Evolutionary conservation across 108 stramenopile species (phyloP).

Genomic region (Fistulifera pelliculosa): DNA sequence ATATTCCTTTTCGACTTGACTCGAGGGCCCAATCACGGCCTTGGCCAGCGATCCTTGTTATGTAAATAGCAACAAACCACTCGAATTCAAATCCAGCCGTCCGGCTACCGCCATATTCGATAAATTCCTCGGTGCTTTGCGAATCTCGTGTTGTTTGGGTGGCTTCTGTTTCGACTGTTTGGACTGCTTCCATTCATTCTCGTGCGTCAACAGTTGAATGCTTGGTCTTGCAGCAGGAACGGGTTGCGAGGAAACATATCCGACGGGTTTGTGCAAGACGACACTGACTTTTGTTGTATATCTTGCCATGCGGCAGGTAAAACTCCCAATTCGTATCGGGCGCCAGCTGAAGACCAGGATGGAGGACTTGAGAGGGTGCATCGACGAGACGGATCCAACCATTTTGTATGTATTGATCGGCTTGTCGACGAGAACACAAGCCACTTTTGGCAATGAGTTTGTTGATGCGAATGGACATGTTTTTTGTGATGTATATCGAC

Average conservation of each 20-base stretch:
- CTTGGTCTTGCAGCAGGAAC: conserved; percentile 42
- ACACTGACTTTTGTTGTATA: conserved; percentile 25
- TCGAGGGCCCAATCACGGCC: conserved; percentile 36
- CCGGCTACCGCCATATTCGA: conserved; percentile 61
- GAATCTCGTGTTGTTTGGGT: background rate
- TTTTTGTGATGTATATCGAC: too few species aligned
- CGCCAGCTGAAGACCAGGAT: conserved; percentile 40
- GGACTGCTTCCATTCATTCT: background rate
- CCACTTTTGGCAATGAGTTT: conserved; percentile 69
- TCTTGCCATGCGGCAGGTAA: background rate
- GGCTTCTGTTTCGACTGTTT: background rate
- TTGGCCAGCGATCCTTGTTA: conserved; percentile 54
- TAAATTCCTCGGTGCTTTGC: conserved; percentile 6
- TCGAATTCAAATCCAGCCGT: conserved; percentile 59
- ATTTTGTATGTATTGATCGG: conserved; percentile 43
- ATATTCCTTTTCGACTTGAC: conserved; percentile 67
- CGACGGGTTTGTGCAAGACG: conserved; percentile 74
- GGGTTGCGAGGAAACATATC: conserved; percentile 69
- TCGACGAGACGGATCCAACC: conserved; percentile 16
- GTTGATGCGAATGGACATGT: conserved; percentile 37
- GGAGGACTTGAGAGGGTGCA: conserved; percentile 13
- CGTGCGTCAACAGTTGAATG: conserved; percentile 38
- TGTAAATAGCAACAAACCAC: conserved; percentile 69
- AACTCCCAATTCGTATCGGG: conserved; percentile 3
- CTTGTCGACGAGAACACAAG: conserved; percentile 64